Percentiles rank a stretch among this genome's conserved stretches.
Evolutionary conservation across 1,139 yeast species (phyloP).

Genomic region (Arxiozyma telluris): DNA sequence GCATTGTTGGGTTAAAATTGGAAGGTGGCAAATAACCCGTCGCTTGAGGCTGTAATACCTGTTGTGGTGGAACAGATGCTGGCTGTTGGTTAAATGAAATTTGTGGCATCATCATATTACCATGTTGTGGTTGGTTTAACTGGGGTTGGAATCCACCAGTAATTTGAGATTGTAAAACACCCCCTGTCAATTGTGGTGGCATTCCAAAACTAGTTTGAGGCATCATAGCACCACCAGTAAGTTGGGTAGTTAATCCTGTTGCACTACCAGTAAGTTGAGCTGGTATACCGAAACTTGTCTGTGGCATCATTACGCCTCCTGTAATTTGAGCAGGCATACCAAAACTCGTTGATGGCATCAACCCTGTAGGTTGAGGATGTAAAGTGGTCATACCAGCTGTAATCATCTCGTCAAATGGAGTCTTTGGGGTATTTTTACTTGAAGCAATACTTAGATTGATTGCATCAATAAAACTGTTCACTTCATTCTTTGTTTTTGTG

Average conservation of each 20-base stretch:
- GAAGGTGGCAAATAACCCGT: conserved; percentile 35
- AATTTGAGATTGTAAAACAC: conserved; percentile 34
- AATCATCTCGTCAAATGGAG: conserved; percentile 30
- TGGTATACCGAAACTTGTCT: conserved; percentile 23
- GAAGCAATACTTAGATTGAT: conserved; percentile 75
- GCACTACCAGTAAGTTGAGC: conserved; percentile 15
- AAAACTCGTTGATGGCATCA: conserved; percentile 26
- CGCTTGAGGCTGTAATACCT: conserved; percentile 26
- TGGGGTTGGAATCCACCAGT: conserved; percentile 32
- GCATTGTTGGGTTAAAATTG: conserved; percentile 27
- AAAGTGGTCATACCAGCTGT: conserved; percentile 21
- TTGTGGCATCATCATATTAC: conserved; percentile 10
- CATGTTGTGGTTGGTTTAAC: conserved; percentile 1
- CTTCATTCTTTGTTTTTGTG: conserved; percentile 69
- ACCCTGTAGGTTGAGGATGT: conserved; percentile 33
- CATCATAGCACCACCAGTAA: conserved; percentile 22
- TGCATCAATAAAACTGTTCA: conserved; percentile 77
- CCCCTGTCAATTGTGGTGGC: conserved; percentile 23
- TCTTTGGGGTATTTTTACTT: conserved; percentile 32
- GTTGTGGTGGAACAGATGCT: conserved; percentile 31
- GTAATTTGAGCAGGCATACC: conserved; percentile 24
- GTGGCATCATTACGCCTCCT: conserved; percentile 30
- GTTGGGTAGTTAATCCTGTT: conserved; percentile 19
- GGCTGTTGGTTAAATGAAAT: conserved; percentile 8
- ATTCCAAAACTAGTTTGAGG: conserved; percentile 26